Base-by-base conservation (phyloP, 2,329 filamentous ascomycete genomes). In the Emericellopsis cladophorae region DNA sequence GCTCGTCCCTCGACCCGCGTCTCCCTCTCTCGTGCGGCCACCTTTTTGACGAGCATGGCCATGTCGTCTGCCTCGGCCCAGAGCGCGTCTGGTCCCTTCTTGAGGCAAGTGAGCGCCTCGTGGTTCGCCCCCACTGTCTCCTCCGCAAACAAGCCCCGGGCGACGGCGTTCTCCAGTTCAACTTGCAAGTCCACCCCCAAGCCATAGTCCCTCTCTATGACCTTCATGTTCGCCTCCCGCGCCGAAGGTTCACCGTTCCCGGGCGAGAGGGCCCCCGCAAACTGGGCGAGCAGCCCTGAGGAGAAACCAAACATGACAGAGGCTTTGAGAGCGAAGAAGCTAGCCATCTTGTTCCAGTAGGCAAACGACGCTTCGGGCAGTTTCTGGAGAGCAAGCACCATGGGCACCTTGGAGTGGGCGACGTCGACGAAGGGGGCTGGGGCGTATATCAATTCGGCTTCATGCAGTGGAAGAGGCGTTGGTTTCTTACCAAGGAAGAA, bases 81-180 rank as follows among this genome's bases (percentile, higher is more conserved):
- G 1, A 44, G 34, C 18, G 31, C 45, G 11, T 31, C 21, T 15
- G 36, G 37, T 7, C 47, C 44, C 34, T 49, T 50, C 21, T 40
- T 44, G 21, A 49, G 32, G 26, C 45, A 48, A 18, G 45, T 44
- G 24, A 47, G 36, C 5, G 46, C 44, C 33, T 50, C 48, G 22
- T 39, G 41, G 14, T 50, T 50, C 4, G 48, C 46, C 8, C 48
- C 48, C 15, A 45, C 44, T 1, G 48, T 50, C 24, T 44, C 47
- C 14, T 46, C 46, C 2, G 33, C 40, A 38, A 47, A 50, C 45
- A 49, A 48, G 5, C 33, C 40, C 23, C 18, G 21, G 12, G 31
- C 11, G 2, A 43, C 40, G 5, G 24, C 5, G 2, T 36, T 29
- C 3, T 47, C 45, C 10, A 48, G 37, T n/a, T 42, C 39, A 5